These are phyloP conservation scores for Andrographis paniculata DNA, from an alignment of 305 asterid species.

Conservation along the genomic window DNA sequence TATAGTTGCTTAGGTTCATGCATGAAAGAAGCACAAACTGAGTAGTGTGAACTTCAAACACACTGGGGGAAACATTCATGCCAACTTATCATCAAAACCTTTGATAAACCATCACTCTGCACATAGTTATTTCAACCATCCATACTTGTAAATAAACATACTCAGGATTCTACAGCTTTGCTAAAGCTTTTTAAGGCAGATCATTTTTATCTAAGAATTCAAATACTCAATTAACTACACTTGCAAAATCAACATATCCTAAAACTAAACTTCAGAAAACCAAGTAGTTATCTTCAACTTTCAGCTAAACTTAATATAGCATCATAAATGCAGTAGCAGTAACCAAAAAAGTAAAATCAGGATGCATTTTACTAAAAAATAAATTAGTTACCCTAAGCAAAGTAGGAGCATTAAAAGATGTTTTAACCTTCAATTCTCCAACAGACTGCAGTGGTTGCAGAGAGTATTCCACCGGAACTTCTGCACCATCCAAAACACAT, in stretches of 20 bases:
- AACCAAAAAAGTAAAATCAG: no score
- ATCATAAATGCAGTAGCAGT: not conserved
- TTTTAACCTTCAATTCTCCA: conserved; percentile 35
- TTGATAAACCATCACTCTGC: not conserved
- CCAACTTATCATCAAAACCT: not conserved
- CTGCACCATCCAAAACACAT: conserved; percentile 25
- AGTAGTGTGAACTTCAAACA: no score
- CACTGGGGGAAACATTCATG: no score
- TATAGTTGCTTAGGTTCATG: not conserved
- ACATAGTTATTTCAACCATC: not conserved
- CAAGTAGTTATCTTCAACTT: not conserved
- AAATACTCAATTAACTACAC: not conserved
- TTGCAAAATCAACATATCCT: no score
- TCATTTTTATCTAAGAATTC: not conserved
- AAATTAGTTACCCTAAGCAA: no score
- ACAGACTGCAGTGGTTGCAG: conserved; percentile 25
- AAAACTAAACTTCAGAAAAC: no score
- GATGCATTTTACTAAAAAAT: no score
- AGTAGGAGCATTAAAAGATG: not conserved
- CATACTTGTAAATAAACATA: not conserved
- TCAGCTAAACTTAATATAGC: not conserved
- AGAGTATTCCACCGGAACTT: conserved; percentile 40
- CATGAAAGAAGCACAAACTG: not conserved
- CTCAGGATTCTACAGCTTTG: not conserved
- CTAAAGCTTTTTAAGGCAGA: no score